Conservation (phyloP, 2,329 filamentous ascomycete genomes). For the Colletotrichum sidae region DNA sequence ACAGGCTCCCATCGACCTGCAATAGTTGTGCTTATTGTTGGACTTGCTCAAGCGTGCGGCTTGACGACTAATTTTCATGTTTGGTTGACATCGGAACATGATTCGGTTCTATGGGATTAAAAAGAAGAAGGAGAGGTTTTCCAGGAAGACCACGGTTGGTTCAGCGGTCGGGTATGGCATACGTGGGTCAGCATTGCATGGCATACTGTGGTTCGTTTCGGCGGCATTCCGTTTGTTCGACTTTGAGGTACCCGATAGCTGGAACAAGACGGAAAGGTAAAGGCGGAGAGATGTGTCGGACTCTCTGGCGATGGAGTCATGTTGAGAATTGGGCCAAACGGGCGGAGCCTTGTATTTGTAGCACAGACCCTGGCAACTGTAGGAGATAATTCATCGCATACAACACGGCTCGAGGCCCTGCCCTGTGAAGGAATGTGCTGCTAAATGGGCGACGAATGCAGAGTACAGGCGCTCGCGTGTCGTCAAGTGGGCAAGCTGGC, state of each 20-base stretch:
- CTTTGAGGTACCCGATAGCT: no score
- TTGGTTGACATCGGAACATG: constrained; percentile 18
- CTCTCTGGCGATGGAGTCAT: background rate
- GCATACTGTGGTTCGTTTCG: constrained; percentile 29
- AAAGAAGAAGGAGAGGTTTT: constrained; percentile 27
- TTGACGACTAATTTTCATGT: constrained; percentile 34
- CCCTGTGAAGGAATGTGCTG: constrained; percentile 25
- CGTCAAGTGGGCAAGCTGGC: background rate
- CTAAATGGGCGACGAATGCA: background rate
- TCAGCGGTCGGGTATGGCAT: constrained; percentile 32
- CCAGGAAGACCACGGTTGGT: constrained; percentile 18
- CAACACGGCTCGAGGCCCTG: background rate
- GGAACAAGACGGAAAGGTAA: background rate
- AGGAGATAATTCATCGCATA: constrained; percentile 33
- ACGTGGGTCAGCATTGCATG: constrained; percentile 36
- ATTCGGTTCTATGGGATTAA: constrained; percentile 17
- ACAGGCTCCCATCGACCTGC: constrained; percentile 14
- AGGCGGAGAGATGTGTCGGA: constrained; percentile 1
- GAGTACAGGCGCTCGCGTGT: background rate
- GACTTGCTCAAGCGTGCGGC: constrained; percentile 32
- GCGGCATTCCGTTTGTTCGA: constrained; percentile 19
- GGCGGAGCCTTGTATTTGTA: constrained; percentile 31
- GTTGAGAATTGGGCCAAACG: background rate
- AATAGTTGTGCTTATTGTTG: constrained; percentile 24
- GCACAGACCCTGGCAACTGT: constrained; percentile 19